Evolutionary conservation across 805 yeast species (phyloP), one percentile per base, ranked within the genome.

Genomic region (Pichia cabralensis): DNA sequence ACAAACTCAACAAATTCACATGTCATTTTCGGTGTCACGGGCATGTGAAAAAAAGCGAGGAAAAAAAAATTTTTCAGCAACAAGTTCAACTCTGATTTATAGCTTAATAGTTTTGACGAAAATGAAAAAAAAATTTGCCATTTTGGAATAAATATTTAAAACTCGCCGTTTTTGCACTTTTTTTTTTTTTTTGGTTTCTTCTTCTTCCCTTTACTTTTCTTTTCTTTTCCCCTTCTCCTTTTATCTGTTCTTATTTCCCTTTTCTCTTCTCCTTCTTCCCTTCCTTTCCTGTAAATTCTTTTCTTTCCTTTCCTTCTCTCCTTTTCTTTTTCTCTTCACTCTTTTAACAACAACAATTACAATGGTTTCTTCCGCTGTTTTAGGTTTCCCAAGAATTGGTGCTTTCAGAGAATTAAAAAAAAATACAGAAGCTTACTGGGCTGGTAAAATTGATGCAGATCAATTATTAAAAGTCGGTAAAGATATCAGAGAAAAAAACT

Each of bases 321-420:
- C 23, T 24, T n/a, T 17, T 31, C 23, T 23, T 15, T 18, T 28
- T 34, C 18, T 28, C 30, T 34, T 22, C 26, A 21, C 10, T 26
- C n/a, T 23, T 14, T 27, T 22, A 14, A 8, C n/a, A 18, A 16
- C 18, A 27, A 23, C 20, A 21, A 27, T 18, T 20, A 41, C 30
- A 56, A 89, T 89, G 97, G 97, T 89, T 67, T 80, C 80, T 68
- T 89, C 97, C 47, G 77, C 96, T 60, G 94, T 92, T 55, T 77
- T 92, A 69, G 98, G 98, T 66, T 92, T 92, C 92, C 98, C 98
- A 71, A 92, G 98, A 75, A 92, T 89, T 60, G 98, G 98, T 60
- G 92, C 96, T 56, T 86, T 86, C 74, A 92, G 98, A 78, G 98
- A 92, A 74, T 80, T 92, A 67, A 92, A 92, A 74, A 92, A 92